Base-by-base conservation (phyloP, 1,139 yeast genomes). In the Schwanniomyces etchellsii region DNA sequence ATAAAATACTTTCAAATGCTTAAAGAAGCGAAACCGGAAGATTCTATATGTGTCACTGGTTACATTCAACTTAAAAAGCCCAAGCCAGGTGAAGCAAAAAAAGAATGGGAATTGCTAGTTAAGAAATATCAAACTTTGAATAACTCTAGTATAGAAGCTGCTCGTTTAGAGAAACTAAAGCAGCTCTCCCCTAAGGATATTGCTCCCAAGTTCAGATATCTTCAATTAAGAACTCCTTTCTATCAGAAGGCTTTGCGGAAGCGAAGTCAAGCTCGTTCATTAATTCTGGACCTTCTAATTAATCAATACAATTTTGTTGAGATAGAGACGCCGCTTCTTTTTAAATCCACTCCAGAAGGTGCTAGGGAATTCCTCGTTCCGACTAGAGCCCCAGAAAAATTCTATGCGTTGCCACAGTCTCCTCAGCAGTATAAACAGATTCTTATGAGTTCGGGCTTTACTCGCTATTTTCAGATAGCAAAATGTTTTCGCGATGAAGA, bases 401-500 rank as follows among this genome's bases (percentile, higher is more conserved):
- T 85, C 53, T 91, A 89, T 52, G 96, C 98, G 0, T 64, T 91
- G 26, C 96, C 97, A 0, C 99, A 91, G 55, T 84, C 96, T 15
- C 99, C 99, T 0, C 99, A 91, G 50, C 98, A 91, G 50, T 91
- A 89, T 49, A 91, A 93, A 50, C 98, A 91, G 56, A 65, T 91
- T 23, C 60, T 91, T 26, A 91, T 91, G 91, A 94, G 96, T 4
- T 81, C 95, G 24, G 99, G 98, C 0, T 76, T 93, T 28, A 71
- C 82, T 32, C 70, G 74, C 29, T 91, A 91, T 56, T 91, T 78
- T 52, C 98, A 91, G 54, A 65, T 93, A 30, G 98, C 98, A 3
- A 79, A 76, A 45, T 91, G 99, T 51, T 91, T 91, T 52, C 70
- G 98, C 41, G 98, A 93, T 52, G 99, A 91, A 52, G 97, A 93